Evolutionary conservation across 164 flowering plant genomes (phyloP), one percentile per base, ranked within the genome.

Genomic region (Umbellularia californica): DNA sequence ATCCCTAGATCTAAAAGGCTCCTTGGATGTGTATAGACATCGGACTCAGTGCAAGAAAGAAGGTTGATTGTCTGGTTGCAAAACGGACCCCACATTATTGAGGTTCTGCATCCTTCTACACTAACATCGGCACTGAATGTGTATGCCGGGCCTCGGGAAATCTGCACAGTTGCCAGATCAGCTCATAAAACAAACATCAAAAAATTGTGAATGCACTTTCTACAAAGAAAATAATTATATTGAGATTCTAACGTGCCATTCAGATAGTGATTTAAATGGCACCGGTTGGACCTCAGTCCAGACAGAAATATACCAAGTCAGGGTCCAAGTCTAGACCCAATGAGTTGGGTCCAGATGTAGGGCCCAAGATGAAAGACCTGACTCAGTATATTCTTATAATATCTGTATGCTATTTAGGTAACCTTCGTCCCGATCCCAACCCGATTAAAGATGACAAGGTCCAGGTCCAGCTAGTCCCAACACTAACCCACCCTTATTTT

Each of bases 41-140:
- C 83, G 58, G 83, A 72, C 41, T 58, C 83, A 74, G 78, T 55
- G 78, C 99, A 95, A 50, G 89, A 81, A 73, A 95, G 92, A 27
- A 82, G 75, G 20, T 79, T 76, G 71, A 90, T 68, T 50, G 96
- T 89, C 75, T 86, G 88, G 80, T 93, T 95, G 87, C 99, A 95
- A 78, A 80, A 87, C 50, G 81, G 87, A 9, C 99, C 99, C 86
- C 85, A 82, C 81, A 84, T 74, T 68, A 82, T 72, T 69, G 92
- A 79, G 72, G 84, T 79, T 73, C 73, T 74, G 82, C 99, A 95
- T 73, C 89, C 97, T 75, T 86, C 90, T 23, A 95, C 89, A 70
- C 81, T 90, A 68, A 95, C 70, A 52, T 87, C 90, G 47, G 88
- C 93, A 79, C 83, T 82, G 76, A 87, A 92, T 20, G 85, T 80